Percentiles rank a stretch among this genome's conserved stretches.
phyloP scores from a whole-genome alignment of 345 rosid genomes.

The Aquilaria sinensis region DNA sequence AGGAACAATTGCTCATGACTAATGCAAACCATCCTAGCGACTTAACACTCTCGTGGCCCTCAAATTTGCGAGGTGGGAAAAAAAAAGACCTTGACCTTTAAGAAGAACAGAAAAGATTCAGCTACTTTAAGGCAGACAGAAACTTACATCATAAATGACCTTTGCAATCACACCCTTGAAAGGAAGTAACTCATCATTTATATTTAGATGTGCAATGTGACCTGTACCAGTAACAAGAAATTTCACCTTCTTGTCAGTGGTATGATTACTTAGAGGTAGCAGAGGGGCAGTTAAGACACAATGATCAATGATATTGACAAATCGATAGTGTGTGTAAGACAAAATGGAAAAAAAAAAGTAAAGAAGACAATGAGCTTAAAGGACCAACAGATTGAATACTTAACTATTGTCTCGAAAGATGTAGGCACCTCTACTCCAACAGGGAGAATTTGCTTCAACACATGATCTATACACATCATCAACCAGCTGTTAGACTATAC shows the following conservation, averaged over 20 bases:
- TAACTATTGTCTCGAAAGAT: constrained; percentile 92
- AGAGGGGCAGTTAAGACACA: background rate
- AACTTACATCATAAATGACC: constrained; percentile 83
- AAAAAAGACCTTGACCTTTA: too few species aligned
- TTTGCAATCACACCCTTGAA: constrained; percentile 85
- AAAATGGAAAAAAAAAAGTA: background rate
- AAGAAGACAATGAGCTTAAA: background rate
- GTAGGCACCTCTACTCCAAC: constrained; percentile 87
- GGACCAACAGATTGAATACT: constrained; percentile 33
- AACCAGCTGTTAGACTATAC: background rate
- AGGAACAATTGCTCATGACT: too few species aligned
- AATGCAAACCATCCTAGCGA: too few species aligned
- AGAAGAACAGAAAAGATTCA: too few species aligned
- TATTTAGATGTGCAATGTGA: constrained; percentile 87
- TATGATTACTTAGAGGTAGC: background rate
- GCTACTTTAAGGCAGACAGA: constrained; percentile 9
- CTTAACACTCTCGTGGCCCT: too few species aligned
- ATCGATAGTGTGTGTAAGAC: background rate
- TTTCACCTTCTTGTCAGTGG: constrained; percentile 14
- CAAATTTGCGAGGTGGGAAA: too few species aligned
- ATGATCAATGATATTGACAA: background rate
- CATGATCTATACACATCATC: constrained; percentile 48
- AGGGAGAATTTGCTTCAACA: constrained; percentile 86
- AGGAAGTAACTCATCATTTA: constrained; percentile 76
- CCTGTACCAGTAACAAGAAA: constrained; percentile 47